phyloP scores from a whole-genome alignment of 192 early-diverging fungal genomes.

The Podila epicladia region DNA sequence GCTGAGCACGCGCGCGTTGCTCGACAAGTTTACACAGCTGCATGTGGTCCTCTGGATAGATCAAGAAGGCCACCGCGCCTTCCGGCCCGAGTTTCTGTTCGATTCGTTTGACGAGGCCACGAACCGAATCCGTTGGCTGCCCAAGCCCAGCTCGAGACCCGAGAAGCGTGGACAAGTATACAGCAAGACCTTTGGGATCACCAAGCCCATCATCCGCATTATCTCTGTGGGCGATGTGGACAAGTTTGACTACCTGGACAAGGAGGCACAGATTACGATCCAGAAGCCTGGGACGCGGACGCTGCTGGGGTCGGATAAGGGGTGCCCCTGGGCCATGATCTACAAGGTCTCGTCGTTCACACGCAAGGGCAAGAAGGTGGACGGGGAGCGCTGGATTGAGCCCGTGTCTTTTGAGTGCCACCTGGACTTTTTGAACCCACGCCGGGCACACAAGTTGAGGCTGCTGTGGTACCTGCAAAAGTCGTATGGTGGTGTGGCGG shows the following conservation, averaged over 20 bases:
- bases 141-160: conserved; percentile 20
- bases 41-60: conserved; percentile 54
- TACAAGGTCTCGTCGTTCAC: conserved; percentile 54
- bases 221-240: conserved; percentile 54
- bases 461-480: conserved; percentile 47
- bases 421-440: conserved; percentile 53
- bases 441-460: conserved; percentile 46
- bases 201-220: conserved; percentile 46
- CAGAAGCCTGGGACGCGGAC: conserved; percentile 50
- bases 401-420: conserved; percentile 54
- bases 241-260: conserved; percentile 55
- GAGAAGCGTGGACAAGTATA: conserved; percentile 46
- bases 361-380: conserved; percentile 51
- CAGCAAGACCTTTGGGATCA: conserved; percentile 56
- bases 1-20: conserved; percentile 29
- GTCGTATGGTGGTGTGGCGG: conserved; percentile 28
- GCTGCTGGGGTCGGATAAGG: conserved; percentile 49
- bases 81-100: conserved; percentile 52
- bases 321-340: conserved; percentile 50
- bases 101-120: conserved; percentile 54
- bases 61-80: conserved; percentile 53
- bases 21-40: conserved; percentile 41
- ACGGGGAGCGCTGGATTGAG: conserved; percentile 52
- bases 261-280: conserved; percentile 52
- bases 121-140: conserved; percentile 47